These are phyloP conservation scores for Olyra latifolia DNA, from an alignment of 176 grass and related monocot species.

Conservation along the genomic window DNA sequence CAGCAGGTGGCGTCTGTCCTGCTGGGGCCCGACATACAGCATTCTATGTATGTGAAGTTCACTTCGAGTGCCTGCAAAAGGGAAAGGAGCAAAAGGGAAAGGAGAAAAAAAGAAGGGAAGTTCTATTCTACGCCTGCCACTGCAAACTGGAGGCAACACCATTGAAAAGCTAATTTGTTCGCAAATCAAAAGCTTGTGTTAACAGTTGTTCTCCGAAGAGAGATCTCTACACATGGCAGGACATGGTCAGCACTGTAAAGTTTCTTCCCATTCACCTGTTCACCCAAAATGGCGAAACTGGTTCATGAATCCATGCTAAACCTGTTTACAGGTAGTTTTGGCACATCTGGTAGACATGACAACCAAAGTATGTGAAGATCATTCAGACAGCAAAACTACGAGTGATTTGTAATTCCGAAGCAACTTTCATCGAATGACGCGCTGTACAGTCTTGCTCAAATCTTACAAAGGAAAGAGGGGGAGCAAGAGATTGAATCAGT, in stretches of 20 bases:
- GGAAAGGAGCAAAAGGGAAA: background rate
- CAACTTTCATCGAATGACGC: background rate
- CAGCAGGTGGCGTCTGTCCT: slow-evolving; percentile 32
- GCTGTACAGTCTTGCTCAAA: slow-evolving; percentile 37
- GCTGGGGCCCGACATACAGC: slow-evolving; percentile 35
- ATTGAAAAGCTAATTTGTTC: slow-evolving; percentile 20
- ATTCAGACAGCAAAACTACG: slow-evolving; percentile 14
- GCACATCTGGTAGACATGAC: background rate
- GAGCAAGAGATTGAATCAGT: slow-evolving; percentile 3
- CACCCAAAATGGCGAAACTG: background rate
- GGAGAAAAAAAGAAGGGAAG: background rate
- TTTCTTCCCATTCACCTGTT: slow-evolving; percentile 34
- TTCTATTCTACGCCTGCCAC: slow-evolving; percentile 3
- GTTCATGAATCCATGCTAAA: background rate
- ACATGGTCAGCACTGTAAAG: slow-evolving; percentile 37
- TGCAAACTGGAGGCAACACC: background rate
- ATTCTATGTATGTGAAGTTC: background rate
- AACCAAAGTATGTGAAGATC: background rate
- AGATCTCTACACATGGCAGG: slow-evolving; percentile 21
- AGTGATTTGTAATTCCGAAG: background rate
- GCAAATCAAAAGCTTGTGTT: slow-evolving; percentile 15
- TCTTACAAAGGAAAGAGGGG: slow-evolving; percentile 5
- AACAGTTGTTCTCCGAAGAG: slow-evolving; percentile 22
- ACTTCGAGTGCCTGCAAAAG: slow-evolving; percentile 33
- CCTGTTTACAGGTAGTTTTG: background rate